These are phyloP conservation scores for Tremella mesenterica DNA, from an alignment of 768 basidiomycete species.

Conservation along the genomic window DNA sequence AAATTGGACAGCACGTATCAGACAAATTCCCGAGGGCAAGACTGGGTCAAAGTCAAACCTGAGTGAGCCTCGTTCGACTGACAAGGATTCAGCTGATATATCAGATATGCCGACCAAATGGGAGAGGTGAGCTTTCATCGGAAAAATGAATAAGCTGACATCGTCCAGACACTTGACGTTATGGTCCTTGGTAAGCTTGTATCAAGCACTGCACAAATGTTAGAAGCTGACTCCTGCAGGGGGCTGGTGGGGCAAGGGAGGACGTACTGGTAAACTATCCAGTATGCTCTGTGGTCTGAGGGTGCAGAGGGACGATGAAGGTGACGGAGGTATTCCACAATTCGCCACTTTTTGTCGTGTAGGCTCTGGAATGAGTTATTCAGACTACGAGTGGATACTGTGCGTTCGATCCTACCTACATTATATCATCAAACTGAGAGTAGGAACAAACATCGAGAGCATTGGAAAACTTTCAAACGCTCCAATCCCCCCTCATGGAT, in stretches of 20 bases:
- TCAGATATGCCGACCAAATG: conserved; percentile 43
- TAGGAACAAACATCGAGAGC: conserved; percentile 51
- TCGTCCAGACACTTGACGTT: conserved; percentile 65
- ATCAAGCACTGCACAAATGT: no score
- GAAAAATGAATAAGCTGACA: not conserved
- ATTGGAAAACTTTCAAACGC: conserved; percentile 71
- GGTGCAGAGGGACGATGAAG: conserved; percentile 57
- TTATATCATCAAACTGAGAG: conserved; percentile 20
- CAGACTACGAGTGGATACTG: conserved; percentile 74
- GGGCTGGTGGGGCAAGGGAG: conserved; percentile 82
- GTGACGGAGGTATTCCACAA: conserved; percentile 56
- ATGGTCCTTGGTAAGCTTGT: conserved; percentile 79
- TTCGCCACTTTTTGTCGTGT: conserved; percentile 75
- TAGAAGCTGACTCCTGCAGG: no score
- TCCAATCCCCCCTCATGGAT: conserved; percentile 63
- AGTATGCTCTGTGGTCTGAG: conserved; percentile 80
- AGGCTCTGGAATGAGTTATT: conserved; percentile 76
- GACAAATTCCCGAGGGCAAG: conserved; percentile 75
- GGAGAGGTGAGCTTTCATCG: conserved; percentile 27
- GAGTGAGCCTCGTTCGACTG: conserved; percentile 17
- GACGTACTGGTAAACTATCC: conserved; percentile 78
- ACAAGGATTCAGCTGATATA: not conserved
- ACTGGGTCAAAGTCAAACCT: conserved; percentile 79
- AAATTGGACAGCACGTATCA: conserved; percentile 70
- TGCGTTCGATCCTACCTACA: conserved; percentile 14